These are phyloP conservation scores for Mortierella sp. DNA, from an alignment of 371 early-diverging fungal genomes.

Conservation along the genomic window DNA sequence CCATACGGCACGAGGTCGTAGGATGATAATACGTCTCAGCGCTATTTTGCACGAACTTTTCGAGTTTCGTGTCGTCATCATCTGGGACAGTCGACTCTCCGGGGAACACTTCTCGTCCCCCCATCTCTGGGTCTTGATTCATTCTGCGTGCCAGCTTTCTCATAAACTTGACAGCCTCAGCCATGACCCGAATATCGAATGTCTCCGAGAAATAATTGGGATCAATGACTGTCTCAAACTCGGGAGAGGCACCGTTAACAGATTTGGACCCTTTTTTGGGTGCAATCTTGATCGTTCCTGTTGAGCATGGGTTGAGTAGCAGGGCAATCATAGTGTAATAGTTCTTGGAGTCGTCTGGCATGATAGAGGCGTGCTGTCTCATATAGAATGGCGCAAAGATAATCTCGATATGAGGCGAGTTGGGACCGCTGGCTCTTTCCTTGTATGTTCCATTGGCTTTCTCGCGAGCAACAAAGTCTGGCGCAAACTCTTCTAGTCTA, in stretches of 20 bases:
- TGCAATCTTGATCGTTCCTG: conserved; percentile 29
- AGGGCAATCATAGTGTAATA: conserved; percentile 35
- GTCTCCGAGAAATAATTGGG: conserved; percentile 39
- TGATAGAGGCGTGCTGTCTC: conserved; percentile 21
- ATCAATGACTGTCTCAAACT: conserved; percentile 31
- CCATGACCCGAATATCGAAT: conserved; percentile 40
- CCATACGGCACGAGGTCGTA: conserved; percentile 53
- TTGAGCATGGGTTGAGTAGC: conserved; percentile 42
- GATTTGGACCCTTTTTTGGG: conserved; percentile 7
- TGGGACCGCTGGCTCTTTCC: conserved; percentile 50
- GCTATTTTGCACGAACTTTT: background rate
- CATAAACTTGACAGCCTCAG: conserved; percentile 33
- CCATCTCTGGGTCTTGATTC: conserved; percentile 37
- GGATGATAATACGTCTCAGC: conserved; percentile 28
- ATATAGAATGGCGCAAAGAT: conserved; percentile 28
- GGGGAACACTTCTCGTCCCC: conserved; percentile 26
- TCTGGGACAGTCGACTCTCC: conserved; percentile 16
- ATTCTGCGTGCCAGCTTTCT: conserved; percentile 20
- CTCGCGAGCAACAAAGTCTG: conserved; percentile 52
- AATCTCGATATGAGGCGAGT: conserved; percentile 49
- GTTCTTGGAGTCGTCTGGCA: conserved; percentile 28
- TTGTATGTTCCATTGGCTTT: conserved; percentile 50
- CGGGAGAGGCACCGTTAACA: background rate
- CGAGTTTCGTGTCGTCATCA: conserved; percentile 22
- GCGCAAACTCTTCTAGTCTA: conserved; percentile 47